phyloP scores from a whole-genome alignment of 108 stramenopile species.

The Cyclotella atomus region DNA sequence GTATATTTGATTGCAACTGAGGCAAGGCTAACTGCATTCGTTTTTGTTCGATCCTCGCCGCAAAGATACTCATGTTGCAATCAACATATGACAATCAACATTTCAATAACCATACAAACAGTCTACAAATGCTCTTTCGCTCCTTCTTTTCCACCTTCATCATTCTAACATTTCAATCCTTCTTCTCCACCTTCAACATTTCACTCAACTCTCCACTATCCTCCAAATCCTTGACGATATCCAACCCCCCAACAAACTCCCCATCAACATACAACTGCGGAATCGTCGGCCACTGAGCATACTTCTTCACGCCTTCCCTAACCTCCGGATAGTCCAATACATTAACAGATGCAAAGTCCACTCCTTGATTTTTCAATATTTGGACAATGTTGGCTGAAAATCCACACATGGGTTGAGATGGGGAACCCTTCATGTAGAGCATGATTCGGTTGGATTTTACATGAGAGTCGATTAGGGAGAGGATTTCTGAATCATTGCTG shows the following conservation, averaged over 20 bases:
- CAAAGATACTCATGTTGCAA: too few species aligned
- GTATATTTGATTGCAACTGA: too few species aligned
- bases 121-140: conserved; percentile 18
- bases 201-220: conserved; percentile 91
- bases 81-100: too few species aligned
- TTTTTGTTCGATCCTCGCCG: too few species aligned
- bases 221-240: conserved; percentile 92
- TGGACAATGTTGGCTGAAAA: conserved; percentile 92
- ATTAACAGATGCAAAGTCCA: conserved; percentile 96
- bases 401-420: conserved; percentile 94
- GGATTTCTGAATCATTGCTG: conserved; percentile 28
- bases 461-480: conserved; percentile 75
- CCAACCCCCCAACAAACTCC: conserved; percentile 97
- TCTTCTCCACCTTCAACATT: conserved; percentile 73
- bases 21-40: too few species aligned
- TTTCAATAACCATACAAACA: too few species aligned
- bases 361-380: conserved; percentile 86
- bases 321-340: conserved; percentile 96
- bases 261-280: conserved; percentile 97
- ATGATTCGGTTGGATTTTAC: conserved; percentile 85
- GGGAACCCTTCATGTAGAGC: conserved; percentile 99
- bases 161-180: too few species aligned
- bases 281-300: conserved; percentile 89
- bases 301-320: conserved; percentile 96
- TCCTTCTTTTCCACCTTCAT: conserved; percentile 11